These are phyloP conservation scores for Kluyveromyces sp. DNA, from an alignment of 1,139 yeast species.

Conservation along the genomic window DNA sequence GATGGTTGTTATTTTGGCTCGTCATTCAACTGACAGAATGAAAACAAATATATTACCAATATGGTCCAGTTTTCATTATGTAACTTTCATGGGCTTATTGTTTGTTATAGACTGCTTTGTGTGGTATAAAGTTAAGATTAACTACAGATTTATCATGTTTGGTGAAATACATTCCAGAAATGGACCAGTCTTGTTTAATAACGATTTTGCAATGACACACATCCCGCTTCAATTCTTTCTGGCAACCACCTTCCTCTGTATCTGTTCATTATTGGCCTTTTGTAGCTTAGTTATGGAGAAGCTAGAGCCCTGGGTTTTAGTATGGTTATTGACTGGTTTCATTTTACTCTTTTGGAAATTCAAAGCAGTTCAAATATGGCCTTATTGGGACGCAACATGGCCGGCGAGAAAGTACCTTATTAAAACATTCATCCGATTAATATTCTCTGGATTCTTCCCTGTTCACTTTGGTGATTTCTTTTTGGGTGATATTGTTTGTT, in stretches of 20 bases:
- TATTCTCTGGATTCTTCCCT: slow-evolving; percentile 81
- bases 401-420: slow-evolving; percentile 56
- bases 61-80: slow-evolving; percentile 84
- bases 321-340: slow-evolving; percentile 43
- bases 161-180: slow-evolving; percentile 67
- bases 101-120: slow-evolving; percentile 64
- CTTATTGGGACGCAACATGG: slow-evolving; percentile 27
- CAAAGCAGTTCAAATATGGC: slow-evolving; percentile 13
- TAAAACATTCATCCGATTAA: slow-evolving; percentile 60
- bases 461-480: slow-evolving; percentile 94
- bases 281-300: slow-evolving; percentile 66
- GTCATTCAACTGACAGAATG: slow-evolving; percentile 29
- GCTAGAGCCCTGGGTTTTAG: slow-evolving; percentile 75
- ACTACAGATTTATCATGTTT: slow-evolving; percentile 77
- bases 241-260: slow-evolving; percentile 51
- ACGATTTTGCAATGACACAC: slow-evolving; percentile 30
- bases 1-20: slow-evolving; percentile 28
- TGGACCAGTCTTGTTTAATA: slow-evolving; percentile 34
- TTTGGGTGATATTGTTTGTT: slow-evolving; percentile 82
- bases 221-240: slow-evolving; percentile 38
- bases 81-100: slow-evolving; percentile 50
- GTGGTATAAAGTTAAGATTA: slow-evolving; percentile 70
- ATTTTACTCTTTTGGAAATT: slow-evolving; percentile 46
- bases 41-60: slow-evolving; percentile 61
- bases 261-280: slow-evolving; percentile 60